These are phyloP conservation scores for Diplocarpon rosae DNA, from an alignment of 2,329 filamentous ascomycete species.

Conservation along the genomic window DNA sequence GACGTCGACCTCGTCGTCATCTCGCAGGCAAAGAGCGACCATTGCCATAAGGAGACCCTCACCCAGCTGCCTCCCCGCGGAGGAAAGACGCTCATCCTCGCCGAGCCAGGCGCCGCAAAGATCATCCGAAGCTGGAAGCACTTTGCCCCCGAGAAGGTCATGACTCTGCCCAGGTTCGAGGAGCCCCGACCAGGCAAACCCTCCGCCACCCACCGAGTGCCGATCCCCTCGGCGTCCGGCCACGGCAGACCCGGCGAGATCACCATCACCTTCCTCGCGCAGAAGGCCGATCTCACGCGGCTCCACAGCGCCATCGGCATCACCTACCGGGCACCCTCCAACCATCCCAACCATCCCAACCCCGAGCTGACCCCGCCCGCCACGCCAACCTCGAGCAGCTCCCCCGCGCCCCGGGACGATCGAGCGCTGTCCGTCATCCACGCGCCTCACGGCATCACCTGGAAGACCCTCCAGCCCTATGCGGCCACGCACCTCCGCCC, in stretches of 20 bases:
- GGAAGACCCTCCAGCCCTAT: slow-evolving; percentile 42
- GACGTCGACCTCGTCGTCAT: slow-evolving; percentile 46
- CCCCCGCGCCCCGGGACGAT: slow-evolving; percentile 22
- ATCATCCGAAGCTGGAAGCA: slow-evolving; percentile 58
- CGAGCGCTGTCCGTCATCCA: slow-evolving; percentile 50
- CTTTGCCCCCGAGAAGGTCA: slow-evolving; percentile 43
- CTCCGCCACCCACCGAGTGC: slow-evolving; percentile 32
- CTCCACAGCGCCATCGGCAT: slow-evolving; percentile 60
- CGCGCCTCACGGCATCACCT: slow-evolving; percentile 51
- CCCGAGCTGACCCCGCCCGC: slow-evolving; percentile 4
- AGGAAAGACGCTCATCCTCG: slow-evolving; percentile 51
- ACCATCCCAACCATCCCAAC: neutral
- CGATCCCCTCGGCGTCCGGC: slow-evolving; percentile 41
- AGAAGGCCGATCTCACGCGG: slow-evolving; percentile 47
- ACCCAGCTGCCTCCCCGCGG: slow-evolving; percentile 45
- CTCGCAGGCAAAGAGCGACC: slow-evolving; percentile 53
- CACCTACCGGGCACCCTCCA: slow-evolving; percentile 42
- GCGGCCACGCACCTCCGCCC: slow-evolving; percentile 43
- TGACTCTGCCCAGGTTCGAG: slow-evolving; percentile 37
- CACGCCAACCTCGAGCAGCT: slow-evolving; percentile 1
- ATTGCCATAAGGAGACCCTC: slow-evolving; percentile 60
- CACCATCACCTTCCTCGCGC: slow-evolving; percentile 56
- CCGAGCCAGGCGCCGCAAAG: slow-evolving; percentile 52
- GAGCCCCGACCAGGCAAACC: slow-evolving; percentile 24
- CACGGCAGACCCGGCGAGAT: slow-evolving; percentile 52